A percentile compares a stretch with the other conserved stretches of the same genome.
Conservation (phyloP, 345 rosid genomes). For the Populus nigra region DNA sequence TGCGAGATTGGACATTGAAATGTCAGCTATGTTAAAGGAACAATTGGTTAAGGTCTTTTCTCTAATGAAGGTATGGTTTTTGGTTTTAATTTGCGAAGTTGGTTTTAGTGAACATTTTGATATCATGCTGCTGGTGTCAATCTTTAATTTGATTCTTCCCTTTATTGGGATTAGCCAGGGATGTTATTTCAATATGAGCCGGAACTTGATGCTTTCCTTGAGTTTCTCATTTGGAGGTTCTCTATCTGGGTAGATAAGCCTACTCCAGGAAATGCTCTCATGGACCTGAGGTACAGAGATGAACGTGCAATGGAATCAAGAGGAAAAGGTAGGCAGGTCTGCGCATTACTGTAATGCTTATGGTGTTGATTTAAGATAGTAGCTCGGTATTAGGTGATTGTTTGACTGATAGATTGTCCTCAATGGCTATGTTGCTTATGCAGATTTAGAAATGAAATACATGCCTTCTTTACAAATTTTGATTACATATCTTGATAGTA, state of each 20-base stretch:
- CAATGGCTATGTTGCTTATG: not conserved
- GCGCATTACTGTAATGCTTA: conserved; percentile 10
- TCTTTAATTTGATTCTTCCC: conserved; percentile 25
- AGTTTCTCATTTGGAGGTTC: conserved; percentile 98
- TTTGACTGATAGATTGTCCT: not conserved
- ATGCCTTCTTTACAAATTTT: not conserved
- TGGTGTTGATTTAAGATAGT: conserved; percentile 10
- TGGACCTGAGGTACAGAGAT: conserved; percentile 90
- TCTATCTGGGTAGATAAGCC: conserved; percentile 99
- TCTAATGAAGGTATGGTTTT: conserved; percentile 64
- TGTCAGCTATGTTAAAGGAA: conserved; percentile 96
- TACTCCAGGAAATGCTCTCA: conserved; percentile 92
- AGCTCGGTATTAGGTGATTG: not conserved
- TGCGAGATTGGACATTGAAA: conserved; percentile 83
- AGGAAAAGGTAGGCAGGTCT: conserved; percentile 50
- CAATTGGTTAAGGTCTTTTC: conserved; percentile 93
- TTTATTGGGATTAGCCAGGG: conserved; percentile 91
- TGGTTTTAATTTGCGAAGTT: not conserved
- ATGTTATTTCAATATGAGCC: conserved; percentile 97
- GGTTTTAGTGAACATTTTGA: not conserved
- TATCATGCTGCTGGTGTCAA: not conserved
- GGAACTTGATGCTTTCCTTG: conserved; percentile 98
- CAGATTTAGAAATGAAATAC: not conserved
- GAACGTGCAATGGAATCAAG: conserved; percentile 52
- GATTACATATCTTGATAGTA: not conserved